Evolutionary conservation across 2,329 filamentous ascomycete genomes (phyloP), one percentile per base, ranked within the genome.

Genomic region (Alternaria tenuissima): DNA sequence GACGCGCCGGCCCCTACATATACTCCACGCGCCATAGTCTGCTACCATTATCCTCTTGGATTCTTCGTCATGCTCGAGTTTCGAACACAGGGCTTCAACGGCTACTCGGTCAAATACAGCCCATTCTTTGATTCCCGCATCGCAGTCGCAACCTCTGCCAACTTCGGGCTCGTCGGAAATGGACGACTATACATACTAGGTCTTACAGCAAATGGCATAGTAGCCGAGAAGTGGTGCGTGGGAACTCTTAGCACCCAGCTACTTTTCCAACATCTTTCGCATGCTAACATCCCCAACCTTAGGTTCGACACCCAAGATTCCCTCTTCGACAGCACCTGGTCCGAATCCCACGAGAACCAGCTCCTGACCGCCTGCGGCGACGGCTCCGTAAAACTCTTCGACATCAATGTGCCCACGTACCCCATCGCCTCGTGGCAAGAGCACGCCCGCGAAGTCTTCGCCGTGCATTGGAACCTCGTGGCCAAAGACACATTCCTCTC

Each of bases 261-360:
- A 38, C 34, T n/a, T 8, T 4, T 11, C n/a, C 16, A 7, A 54
- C 7, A 3, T 16, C 55, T 52, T 54, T 62, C 65, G 61, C 60
- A 65, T 55, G 52, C 58, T 63, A 20, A 60, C 20, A 30, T 5
- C 1, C 3, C 12, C n/a, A 30, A 30, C 16, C 64, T 12, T 64
- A 94, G 91, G 76, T 99, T 94, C 82, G 94, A 97, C 75, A 99
- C 95, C 11, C 96, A 98, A 82, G 95, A 99, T 79, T 92, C 94
- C 44, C 90, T 98, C 66, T 99, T 96, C 80, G 95, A 99, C 80
- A 85, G 95, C 54, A 87, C 94, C 26, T 98, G 95, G 93, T 97
- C 93, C 18, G 95, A 99, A 82, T 88, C 93, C 68, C 94, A 99
- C 82, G 94, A 97, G 82, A 96, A 95, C 80, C 95, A 99, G 81